Conservation (phyloP, 345 rosid genomes). For the Populus nigra region DNA sequence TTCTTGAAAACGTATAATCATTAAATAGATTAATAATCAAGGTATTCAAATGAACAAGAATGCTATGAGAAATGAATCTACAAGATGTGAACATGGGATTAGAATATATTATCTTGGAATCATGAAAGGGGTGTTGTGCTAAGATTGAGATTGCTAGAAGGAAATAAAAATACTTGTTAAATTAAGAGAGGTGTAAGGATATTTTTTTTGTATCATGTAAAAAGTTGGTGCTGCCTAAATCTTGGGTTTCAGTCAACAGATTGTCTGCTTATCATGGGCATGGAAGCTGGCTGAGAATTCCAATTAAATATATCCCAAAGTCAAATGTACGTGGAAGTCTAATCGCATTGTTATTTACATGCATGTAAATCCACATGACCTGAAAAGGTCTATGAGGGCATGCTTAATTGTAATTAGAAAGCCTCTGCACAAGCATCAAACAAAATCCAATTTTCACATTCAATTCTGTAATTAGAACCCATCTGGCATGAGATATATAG, state of each 20-base stretch:
- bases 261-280: background rate
- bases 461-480: too few relatives aligned
- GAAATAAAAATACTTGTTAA: background rate
- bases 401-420: background rate
- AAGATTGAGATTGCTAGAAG: background rate
- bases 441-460: too few relatives aligned
- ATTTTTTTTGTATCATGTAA: too few relatives aligned
- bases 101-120: too few relatives aligned
- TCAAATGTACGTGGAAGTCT: background rate
- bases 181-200: too few relatives aligned
- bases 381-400: background rate
- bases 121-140: too few relatives aligned
- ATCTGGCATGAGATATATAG: too few relatives aligned
- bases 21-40: background rate
- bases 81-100: too few relatives aligned
- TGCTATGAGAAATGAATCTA: background rate
- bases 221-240: constrained; percentile 1
- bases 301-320: too few relatives aligned
- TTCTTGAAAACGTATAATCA: background rate
- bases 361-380: background rate
- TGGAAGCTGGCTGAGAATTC: background rate
- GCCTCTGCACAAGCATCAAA: too few relatives aligned
- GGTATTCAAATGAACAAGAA: background rate
- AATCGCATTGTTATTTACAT: background rate
- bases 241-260: constrained; percentile 2